These are phyloP conservation scores for Saccharomycopsis fodiens DNA, from an alignment of 805 yeast genomes.

Conservation along the genomic window DNA sequence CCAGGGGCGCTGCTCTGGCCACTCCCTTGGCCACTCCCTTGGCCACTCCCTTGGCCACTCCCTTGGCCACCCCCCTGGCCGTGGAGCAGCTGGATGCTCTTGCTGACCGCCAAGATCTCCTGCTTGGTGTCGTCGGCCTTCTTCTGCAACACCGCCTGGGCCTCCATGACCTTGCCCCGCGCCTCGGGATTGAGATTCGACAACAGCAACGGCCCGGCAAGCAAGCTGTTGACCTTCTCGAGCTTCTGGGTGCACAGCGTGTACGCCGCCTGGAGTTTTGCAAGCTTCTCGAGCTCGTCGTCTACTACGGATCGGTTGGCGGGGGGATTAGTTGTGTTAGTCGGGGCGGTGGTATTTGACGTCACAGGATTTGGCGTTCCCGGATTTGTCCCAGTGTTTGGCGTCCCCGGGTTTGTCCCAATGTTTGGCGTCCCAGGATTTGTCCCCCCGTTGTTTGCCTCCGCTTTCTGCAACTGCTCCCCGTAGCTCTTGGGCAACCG, in stretches of 20 bases:
- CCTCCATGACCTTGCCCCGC: background rate
- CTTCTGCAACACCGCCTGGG: background rate
- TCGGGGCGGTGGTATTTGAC: background rate
- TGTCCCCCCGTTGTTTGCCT: background rate
- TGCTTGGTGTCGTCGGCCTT: background rate
- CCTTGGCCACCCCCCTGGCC: background rate
- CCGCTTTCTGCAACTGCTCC: background rate
- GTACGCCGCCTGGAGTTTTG: background rate
- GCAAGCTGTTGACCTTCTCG: background rate
- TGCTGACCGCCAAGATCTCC: constrained; percentile 1
- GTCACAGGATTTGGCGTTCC: background rate
- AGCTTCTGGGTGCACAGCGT: background rate
- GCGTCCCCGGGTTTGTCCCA: background rate
- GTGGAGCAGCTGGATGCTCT: background rate
- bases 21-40: background rate
- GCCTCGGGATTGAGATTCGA: background rate
- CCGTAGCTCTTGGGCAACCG: background rate
- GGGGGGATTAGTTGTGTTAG: background rate
- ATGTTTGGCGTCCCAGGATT: background rate
- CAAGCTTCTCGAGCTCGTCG: constrained; percentile 5
- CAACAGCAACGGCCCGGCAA: background rate
- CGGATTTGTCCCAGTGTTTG: background rate
- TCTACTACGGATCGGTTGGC: background rate
- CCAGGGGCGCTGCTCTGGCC: background rate
- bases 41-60: background rate